phyloP scores from a whole-genome alignment of 108 stramenopile species.

The Epithemia pelagica region DNA sequence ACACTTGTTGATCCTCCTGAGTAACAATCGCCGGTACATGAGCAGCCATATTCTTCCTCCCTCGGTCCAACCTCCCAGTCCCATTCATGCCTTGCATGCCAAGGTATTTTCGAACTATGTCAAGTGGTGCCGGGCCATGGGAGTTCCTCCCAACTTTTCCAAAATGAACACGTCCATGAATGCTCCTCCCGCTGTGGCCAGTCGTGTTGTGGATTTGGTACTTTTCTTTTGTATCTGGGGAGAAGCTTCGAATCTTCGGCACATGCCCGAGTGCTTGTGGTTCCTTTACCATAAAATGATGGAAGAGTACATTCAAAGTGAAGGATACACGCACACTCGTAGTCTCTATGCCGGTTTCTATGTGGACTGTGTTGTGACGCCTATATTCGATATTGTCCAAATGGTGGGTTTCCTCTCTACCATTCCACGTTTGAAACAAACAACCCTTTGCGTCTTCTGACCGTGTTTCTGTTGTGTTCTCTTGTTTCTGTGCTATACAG shows the following conservation, averaged over 20 bases:
- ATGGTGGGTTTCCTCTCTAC: conserved; percentile 37
- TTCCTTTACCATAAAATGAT: conserved; percentile 98
- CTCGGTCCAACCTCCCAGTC: conserved; percentile 74
- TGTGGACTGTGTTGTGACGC: conserved; percentile 89
- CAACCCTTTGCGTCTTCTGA: neutral
- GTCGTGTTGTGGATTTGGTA: conserved; percentile 86
- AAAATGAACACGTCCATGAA: conserved; percentile 75
- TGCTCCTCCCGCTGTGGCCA: conserved; percentile 78
- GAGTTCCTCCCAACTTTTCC: conserved; percentile 84
- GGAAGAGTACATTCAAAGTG: conserved; percentile 76
- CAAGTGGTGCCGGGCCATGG: conserved; percentile 92
- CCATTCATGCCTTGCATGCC: conserved; percentile 88
- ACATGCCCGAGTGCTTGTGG: conserved; percentile 98
- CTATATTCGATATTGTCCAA: conserved; percentile 82
- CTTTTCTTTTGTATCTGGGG: conserved; percentile 97
- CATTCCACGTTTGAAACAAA: conserved; percentile 1
- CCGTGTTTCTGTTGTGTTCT: conserved; percentile 7
- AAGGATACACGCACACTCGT: conserved; percentile 61
- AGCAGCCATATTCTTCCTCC: conserved; percentile 75
- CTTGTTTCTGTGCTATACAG: conserved; percentile 18
- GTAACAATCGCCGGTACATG: conserved; percentile 95
- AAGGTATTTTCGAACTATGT: conserved; percentile 97
- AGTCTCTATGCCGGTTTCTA: conserved; percentile 93
- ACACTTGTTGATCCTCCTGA: conserved; percentile 87
- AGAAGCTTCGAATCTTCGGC: conserved; percentile 92